phyloP scores from a whole-genome alignment of 495 filamentous ascomycete species.

The Xylaria sp. region DNA sequence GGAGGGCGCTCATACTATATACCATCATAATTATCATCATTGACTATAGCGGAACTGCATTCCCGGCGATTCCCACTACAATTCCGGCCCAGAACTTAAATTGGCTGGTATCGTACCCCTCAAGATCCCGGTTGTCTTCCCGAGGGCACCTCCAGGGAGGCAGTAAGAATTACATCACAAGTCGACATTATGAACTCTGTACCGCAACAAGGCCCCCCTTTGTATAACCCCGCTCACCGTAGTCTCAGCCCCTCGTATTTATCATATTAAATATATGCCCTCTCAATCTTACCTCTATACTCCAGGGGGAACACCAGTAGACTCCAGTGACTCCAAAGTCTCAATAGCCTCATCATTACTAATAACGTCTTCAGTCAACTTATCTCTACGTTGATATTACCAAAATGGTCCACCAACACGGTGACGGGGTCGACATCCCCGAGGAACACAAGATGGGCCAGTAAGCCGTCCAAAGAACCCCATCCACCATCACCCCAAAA shows the following conservation, averaged over 20 bases:
- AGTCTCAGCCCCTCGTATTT: not conserved
- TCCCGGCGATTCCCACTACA: not conserved
- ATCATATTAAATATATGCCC: not conserved
- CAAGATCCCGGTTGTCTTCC: constrained; percentile 26
- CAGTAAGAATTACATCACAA: constrained; percentile 38
- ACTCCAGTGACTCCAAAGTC: not conserved
- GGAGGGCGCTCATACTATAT: no score
- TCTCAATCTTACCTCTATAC: not conserved
- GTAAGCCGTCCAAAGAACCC: constrained; percentile 30
- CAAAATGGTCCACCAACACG: constrained; percentile 54
- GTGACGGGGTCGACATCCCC: constrained; percentile 54
- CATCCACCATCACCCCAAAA: no score
- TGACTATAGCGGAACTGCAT: not conserved
- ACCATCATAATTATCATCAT: no score
- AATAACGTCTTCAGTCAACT: not conserved
- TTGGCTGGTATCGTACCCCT: not conserved
- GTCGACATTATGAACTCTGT: constrained; percentile 25
- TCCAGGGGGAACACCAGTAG: not conserved
- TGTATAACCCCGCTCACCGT: constrained; percentile 20
- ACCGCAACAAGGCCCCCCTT: not conserved
- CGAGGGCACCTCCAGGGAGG: constrained; percentile 29
- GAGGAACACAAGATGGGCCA: constrained; percentile 45
- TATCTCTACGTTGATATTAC: constrained; percentile 10
- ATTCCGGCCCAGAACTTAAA: not conserved
- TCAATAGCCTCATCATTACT: not conserved